Evolutionary conservation across 139 green algal species (phyloP), one percentile per base, ranked within the genome.

Genomic region (Chlorella ohadii): DNA sequence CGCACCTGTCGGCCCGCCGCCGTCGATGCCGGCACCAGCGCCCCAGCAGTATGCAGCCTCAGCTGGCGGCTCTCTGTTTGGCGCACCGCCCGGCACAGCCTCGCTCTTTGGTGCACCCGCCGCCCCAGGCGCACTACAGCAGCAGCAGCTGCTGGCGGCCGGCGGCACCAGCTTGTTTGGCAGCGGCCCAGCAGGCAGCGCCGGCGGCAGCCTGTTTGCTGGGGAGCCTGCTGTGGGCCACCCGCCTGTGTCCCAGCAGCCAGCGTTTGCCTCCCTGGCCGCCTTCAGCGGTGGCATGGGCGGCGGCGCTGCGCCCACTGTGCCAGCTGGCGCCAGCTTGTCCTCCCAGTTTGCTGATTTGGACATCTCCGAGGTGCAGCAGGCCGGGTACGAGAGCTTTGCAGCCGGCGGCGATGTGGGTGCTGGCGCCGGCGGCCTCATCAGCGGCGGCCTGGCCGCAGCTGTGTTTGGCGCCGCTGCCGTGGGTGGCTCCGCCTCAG

Each of bases 381-480:
- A 79, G 65, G 83, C 83, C 25, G 75, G 66, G 11, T 86, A 86
- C 25, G 84, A 67, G 63, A 72, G 76, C 57, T 79, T 74, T 59
- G 73, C 72, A 15, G 61, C 82, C 7, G 61, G 72, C 15, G 23
- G 33, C n/a, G 44, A 56, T 27, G 25, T 28, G 34, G 41, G 61
- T 7, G 34, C 9, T 20, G 13, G 19, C 55, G 22, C 33, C 75
- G 25, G 33, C 41, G 38, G n/a, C 28, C 71, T 81, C 28, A 28
- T 71, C 7, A 15, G n/a, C 51, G 9, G 4, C 17, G 74, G 41
- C 33, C 41, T 86, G 67, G 74, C 71, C 7, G 75, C 61, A 12
- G 78, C 73, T 4, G 64, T 56, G 5, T 66, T 70, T 83, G 79
- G 59, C 38, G 15, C 51, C 68, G 47, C 16, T 56, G 39, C 39